These are phyloP conservation scores for Geranium brycei DNA, from an alignment of 345 rosid genomes.

Conservation along the genomic window DNA sequence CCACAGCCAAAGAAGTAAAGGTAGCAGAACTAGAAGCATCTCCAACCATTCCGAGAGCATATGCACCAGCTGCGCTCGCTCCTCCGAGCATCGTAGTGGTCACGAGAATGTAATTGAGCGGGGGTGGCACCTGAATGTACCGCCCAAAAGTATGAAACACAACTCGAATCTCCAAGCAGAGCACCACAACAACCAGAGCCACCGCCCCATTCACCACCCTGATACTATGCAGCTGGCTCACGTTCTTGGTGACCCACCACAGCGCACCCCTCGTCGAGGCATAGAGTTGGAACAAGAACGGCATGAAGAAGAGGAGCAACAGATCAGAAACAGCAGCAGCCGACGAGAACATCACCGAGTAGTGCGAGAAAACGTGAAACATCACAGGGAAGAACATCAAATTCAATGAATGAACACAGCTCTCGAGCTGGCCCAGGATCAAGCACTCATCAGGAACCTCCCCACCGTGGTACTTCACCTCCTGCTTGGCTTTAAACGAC, in stretches of 20 bases:
- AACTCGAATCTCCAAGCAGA: conserved; percentile 89
- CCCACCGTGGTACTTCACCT: conserved; percentile 77
- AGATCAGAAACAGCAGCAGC: conserved; percentile 60
- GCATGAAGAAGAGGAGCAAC: conserved; percentile 74
- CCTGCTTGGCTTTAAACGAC: conserved; percentile 69
- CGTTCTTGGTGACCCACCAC: conserved; percentile 82
- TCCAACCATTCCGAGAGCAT: conserved; percentile 76
- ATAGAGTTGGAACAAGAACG: conserved; percentile 78
- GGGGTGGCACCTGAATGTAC: conserved; percentile 92
- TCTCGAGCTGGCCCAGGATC: conserved; percentile 65
- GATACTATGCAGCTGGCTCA: conserved; percentile 59
- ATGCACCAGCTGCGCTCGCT: conserved; percentile 78
- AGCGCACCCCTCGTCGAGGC: conserved; percentile 91
- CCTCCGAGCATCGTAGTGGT: conserved; percentile 88
- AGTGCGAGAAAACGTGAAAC: conserved; percentile 79
- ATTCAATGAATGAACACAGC: conserved; percentile 70
- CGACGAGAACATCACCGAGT: conserved; percentile 58
- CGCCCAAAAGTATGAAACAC: conserved; percentile 88
- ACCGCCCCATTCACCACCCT: conserved; percentile 74
- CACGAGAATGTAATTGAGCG: conserved; percentile 74
- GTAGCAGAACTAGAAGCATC: conserved; percentile 61
- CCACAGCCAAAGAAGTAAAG: conserved; percentile 69
- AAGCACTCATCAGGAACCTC: conserved; percentile 78
- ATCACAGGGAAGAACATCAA: conserved; percentile 68
- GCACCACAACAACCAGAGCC: conserved; percentile 65